A percentile compares a stretch with the other conserved stretches of the same genome.
Conservation (phyloP, 2,329 filamentous ascomycete genomes). For the Dendrostoma leiphaemia region DNA sequence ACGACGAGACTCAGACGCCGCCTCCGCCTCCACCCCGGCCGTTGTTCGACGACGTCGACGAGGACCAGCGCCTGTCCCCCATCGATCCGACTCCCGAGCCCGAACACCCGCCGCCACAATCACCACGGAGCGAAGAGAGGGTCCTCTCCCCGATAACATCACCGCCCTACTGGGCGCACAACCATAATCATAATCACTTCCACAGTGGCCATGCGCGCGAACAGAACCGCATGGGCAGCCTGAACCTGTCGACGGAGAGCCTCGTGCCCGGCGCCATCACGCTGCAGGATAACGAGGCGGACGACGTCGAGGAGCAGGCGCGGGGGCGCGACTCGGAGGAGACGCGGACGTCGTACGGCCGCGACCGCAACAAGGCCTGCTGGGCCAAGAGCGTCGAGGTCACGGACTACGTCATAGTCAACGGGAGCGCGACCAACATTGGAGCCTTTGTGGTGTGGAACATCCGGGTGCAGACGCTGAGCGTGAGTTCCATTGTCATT, state of each 20-base stretch:
- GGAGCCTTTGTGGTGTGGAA: constrained; percentile 98
- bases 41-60: not conserved
- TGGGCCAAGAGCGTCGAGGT: constrained; percentile 65
- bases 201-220: constrained; percentile 28
- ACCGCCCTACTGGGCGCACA: constrained; percentile 45
- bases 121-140: constrained; percentile 11
- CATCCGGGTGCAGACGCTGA: constrained; percentile 81
- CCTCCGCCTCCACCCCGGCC: no score
- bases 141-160: constrained; percentile 27
- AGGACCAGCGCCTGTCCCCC: not conserved
- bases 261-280: constrained; percentile 57
- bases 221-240: constrained; percentile 32
- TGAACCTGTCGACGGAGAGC: constrained; percentile 48
- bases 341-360: constrained; percentile 21
- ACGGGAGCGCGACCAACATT: constrained; percentile 54
- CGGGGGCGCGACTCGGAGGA: constrained; percentile 11
- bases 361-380: constrained; percentile 54
- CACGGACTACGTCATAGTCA: constrained; percentile 55
- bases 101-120: constrained; percentile 1
- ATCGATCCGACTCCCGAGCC: constrained; percentile 7
- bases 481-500: constrained; percentile 51
- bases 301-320: constrained; percentile 37
- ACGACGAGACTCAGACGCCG: no score
- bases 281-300: constrained; percentile 60
- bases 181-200: no score